Percentiles rank a stretch among this genome's conserved stretches.
Conservation (phyloP, 2,329 filamentous ascomycete genomes). For the Fonsecaea multimorphosa region DNA sequence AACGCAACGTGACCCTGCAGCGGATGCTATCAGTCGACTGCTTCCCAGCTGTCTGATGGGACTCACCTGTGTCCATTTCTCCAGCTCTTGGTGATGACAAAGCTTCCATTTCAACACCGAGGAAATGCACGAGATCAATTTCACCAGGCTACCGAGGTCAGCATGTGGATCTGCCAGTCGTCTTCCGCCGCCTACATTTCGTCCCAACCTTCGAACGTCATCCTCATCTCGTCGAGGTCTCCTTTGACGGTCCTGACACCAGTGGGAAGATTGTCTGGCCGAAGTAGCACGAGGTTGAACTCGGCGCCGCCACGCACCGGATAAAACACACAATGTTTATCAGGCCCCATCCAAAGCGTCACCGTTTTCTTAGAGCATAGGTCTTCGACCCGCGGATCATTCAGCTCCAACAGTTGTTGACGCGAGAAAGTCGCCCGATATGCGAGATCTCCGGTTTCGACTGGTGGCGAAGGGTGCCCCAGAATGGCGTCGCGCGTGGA, state of each 20-base stretch:
- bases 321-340: slow-evolving; percentile 67
- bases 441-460: slow-evolving; percentile 62
- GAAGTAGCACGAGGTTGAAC: slow-evolving; percentile 70
- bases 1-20: slow-evolving; percentile 54
- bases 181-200: slow-evolving; percentile 14
- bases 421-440: slow-evolving; percentile 45
- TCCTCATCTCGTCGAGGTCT: slow-evolving; percentile 61
- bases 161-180: background rate
- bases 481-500: slow-evolving; percentile 53
- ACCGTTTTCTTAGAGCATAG: slow-evolving; percentile 16
- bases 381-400: slow-evolving; percentile 20
- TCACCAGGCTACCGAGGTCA: slow-evolving; percentile 19
- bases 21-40: background rate
- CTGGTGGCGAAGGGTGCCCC: slow-evolving; percentile 51
- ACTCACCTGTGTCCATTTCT: slow-evolving; percentile 22
- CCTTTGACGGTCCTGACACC: slow-evolving; percentile 58
- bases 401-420: slow-evolving; percentile 9
- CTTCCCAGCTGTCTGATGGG: background rate
- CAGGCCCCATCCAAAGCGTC: slow-evolving; percentile 64
- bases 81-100: slow-evolving; percentile 25
- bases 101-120: slow-evolving; percentile 32
- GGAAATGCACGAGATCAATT: slow-evolving; percentile 21
- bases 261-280: slow-evolving; percentile 66
- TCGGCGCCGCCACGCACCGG: slow-evolving; percentile 63
- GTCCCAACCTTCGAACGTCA: slow-evolving; percentile 64